Percentiles rank a stretch among this genome's conserved stretches.
Evolutionary conservation across 805 yeast genomes (phyloP).

Genomic region (Jamesozyma jinghongensis): DNA sequence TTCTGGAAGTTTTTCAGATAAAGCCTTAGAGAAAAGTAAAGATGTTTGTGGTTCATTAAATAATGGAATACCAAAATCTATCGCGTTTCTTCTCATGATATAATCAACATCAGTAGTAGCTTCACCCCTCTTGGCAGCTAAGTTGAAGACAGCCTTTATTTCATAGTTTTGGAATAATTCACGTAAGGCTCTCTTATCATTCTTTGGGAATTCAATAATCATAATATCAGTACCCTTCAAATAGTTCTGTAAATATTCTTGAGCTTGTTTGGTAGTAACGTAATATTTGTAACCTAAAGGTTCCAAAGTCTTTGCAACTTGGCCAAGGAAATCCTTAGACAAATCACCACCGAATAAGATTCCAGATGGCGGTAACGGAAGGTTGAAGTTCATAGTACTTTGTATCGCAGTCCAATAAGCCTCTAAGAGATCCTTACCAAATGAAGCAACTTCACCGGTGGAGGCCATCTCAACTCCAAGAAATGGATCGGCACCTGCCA

Average conservation of each 20-base stretch:
- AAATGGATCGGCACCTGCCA: constrained; percentile 99
- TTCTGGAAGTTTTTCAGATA: constrained; percentile 57
- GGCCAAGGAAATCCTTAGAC: constrained; percentile 56
- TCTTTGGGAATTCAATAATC: constrained; percentile 82
- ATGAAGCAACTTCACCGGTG: constrained; percentile 98
- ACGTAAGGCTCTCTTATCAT: constrained; percentile 86
- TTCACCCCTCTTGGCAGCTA: constrained; percentile 87
- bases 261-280: constrained; percentile 66
- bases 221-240: constrained; percentile 35
- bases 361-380: constrained; percentile 87
- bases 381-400: constrained; percentile 92
- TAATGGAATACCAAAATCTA: constrained; percentile 92
- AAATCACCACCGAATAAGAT: constrained; percentile 92
- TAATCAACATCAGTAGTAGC: constrained; percentile 79
- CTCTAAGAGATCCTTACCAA: constrained; percentile 75
- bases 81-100: constrained; percentile 98
- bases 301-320: constrained; percentile 60
- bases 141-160: constrained; percentile 81
- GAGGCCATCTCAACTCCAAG: constrained; percentile 99
- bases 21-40: constrained; percentile 71
- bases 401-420: constrained; percentile 98
- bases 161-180: constrained; percentile 86
- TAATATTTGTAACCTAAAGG: constrained; percentile 69
- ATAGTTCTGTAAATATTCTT: constrained; percentile 51
- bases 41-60: constrained; percentile 97